Percentiles rank a stretch among this genome's conserved stretches.
Conservation (phyloP, 192 early-diverging fungal genomes). For the Physocladia obscura region DNA sequence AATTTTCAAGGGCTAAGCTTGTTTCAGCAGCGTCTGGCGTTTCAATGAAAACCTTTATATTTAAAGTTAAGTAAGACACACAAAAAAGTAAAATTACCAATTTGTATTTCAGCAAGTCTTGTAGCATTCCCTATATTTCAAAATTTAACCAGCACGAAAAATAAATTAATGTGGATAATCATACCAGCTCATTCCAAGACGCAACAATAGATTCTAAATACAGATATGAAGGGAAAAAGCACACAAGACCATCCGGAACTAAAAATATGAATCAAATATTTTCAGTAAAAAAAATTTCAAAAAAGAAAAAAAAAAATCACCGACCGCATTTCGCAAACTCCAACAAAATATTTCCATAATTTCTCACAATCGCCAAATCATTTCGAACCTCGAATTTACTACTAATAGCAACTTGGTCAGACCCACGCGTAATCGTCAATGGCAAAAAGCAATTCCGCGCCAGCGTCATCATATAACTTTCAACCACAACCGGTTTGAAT, state of each 20-base stretch:
- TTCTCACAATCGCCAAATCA: constrained; percentile 96
- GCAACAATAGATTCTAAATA: constrained; percentile 99
- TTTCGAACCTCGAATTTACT: constrained; percentile 98
- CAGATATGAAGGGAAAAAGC: constrained; percentile 97
- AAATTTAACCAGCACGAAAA: neutral
- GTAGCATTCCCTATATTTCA: constrained; percentile 77
- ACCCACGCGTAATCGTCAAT: constrained; percentile 92
- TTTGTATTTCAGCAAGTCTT: constrained; percentile 94
- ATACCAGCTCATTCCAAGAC: constrained; percentile 96
- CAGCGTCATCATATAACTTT: constrained; percentile 96
- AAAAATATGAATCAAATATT: no score
- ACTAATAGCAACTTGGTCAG: constrained; percentile 97
- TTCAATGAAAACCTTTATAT: constrained; percentile 98
- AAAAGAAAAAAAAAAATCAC: constrained; percentile 94
- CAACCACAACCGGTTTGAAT: constrained; percentile 82
- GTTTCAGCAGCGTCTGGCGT: constrained; percentile 99
- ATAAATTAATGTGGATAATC: neutral
- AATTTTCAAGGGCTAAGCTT: constrained; percentile 90
- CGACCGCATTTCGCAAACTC: constrained; percentile 91
- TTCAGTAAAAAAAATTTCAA: constrained; percentile 91
- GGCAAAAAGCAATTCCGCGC: constrained; percentile 94
- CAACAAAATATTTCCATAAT: constrained; percentile 95
- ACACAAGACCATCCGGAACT: constrained; percentile 95
- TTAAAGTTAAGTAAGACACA: constrained; percentile 80
- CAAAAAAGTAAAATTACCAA: constrained; percentile 58